These are phyloP conservation scores for Dipteronia sinensis DNA, from an alignment of 345 rosid genomes.

Conservation along the genomic window DNA sequence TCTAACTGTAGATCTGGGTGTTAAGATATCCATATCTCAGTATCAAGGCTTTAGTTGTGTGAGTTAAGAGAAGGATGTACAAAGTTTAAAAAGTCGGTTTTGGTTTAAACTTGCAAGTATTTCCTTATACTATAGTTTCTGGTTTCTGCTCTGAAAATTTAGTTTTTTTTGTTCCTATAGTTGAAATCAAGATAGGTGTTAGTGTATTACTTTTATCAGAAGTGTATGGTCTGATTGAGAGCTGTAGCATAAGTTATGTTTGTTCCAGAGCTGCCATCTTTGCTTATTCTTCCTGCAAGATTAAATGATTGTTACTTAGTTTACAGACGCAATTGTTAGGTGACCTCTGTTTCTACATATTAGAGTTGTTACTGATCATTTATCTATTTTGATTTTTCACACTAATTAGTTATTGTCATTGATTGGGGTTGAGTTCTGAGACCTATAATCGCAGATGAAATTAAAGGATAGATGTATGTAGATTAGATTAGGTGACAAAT, in stretches of 20 bases:
- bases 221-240: not conserved
- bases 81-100: not conserved
- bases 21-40: not conserved
- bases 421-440: not conserved
- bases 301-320: not conserved
- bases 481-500: too few species aligned
- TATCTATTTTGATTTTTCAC: not conserved
- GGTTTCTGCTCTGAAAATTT: not conserved
- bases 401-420: not conserved
- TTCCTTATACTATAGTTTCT: not conserved
- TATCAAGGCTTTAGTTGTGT: not conserved
- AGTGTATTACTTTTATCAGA: too few species aligned
- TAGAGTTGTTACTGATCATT: not conserved
- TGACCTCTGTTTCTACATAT: not conserved
- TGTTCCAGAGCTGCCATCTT: not conserved
- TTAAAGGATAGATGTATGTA: not conserved
- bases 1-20: not conserved
- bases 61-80: too few species aligned
- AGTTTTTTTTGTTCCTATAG: too few species aligned
- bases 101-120: not conserved
- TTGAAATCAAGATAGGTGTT: too few species aligned
- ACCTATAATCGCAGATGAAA: not conserved
- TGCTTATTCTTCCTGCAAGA: not conserved
- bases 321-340: not conserved
- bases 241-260: not conserved